Evolutionary conservation across 2,329 filamentous ascomycete genomes (phyloP), one percentile per base, ranked within the genome.

Genomic region (Aureobasidium sp.): DNA sequence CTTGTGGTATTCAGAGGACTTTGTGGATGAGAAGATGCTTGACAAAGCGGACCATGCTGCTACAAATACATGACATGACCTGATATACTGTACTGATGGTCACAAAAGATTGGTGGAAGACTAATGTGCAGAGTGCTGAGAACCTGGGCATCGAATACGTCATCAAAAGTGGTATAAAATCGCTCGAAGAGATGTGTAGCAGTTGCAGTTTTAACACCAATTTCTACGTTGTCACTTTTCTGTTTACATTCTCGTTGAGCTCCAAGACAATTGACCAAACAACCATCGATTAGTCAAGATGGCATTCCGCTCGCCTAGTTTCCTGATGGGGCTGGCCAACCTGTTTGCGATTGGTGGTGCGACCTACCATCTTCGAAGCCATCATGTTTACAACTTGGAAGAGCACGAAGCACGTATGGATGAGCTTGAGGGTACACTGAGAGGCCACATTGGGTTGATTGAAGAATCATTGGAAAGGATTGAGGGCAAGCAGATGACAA

Each of bases 401-500:
- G 72, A 76, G 56, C 68, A 73, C 58, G 74, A 76, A 63, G 72
- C 74, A 3, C 68, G 72, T 8, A 66, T 74, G 58, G 72, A 75
- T 48, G 72, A 74, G 53, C 65, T 76, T 2, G 73, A 76, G 58
- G 72, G 73, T 6, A 76, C 72, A 12, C 55, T 75, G 30, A 59
- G 72, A 54, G 72, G 72, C 2, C 73, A 75, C 54, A 74, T 75
- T 55, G 72, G 71, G 1, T 45, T 74, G 16, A 75, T 75, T 37
- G 72, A 76, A 56, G 73, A 74, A 30, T 63, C 68, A 5, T 57
- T 75, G 19, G 71, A 74, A 55, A 60, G 71, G 4, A 58, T 75
- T n/a, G 73, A 76, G 57, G 68, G 69, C 21, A 64, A 66, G 42
- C 62, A 34, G 61, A 65, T 55, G 59, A 64, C 44, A 39, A 66